These are phyloP conservation scores for Beta vulgaris DNA, from an alignment of 148 eudicot genomes.

Conservation along the genomic window DNA sequence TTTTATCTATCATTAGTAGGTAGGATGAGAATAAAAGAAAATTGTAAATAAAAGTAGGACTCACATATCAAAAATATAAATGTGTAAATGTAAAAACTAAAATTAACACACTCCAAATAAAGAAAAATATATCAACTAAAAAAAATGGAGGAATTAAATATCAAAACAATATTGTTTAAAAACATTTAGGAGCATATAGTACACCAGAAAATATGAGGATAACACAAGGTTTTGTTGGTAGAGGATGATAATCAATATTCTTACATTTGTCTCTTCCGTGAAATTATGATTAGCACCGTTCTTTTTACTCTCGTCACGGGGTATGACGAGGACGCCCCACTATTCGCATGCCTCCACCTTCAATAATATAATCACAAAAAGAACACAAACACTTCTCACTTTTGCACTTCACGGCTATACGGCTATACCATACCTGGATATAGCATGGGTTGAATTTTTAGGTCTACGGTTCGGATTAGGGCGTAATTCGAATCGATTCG, in stretches of 20 bases:
- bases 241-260: background rate
- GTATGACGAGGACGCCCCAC: conserved; percentile 14
- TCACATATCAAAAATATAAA: too few relatives aligned
- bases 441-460: too few relatives aligned
- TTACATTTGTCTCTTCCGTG: conserved; percentile 5
- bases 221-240: background rate
- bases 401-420: too few relatives aligned
- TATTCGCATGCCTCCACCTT: background rate
- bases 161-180: background rate
- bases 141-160: background rate
- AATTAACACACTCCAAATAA: too few relatives aligned
- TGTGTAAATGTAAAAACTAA: too few relatives aligned
- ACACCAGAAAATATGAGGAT: background rate
- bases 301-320: background rate
- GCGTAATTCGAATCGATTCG: too few relatives aligned
- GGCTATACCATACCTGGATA: too few relatives aligned
- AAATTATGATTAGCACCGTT: conserved; percentile 16
- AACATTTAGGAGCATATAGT: background rate
- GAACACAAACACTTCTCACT: background rate
- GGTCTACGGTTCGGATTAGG: too few relatives aligned
- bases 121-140: background rate
- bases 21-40: too few relatives aligned
- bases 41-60: too few relatives aligned
- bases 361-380: background rate
- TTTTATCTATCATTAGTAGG: too few relatives aligned